Conservation (phyloP, 176 grass and related monocot genomes). For the Phoenix roebelenii region DNA sequence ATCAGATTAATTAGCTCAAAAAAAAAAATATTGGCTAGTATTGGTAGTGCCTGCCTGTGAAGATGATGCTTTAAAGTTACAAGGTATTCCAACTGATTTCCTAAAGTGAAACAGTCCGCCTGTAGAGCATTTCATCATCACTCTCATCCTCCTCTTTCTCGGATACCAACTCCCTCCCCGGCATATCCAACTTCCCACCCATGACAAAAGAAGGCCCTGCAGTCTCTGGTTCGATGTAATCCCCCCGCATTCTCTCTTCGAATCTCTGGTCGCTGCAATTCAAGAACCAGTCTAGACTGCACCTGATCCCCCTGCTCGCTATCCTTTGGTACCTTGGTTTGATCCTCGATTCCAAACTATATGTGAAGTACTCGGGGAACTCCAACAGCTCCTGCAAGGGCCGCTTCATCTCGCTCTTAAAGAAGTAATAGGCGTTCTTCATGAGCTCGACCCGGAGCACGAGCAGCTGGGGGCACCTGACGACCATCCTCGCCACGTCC, state of each 20-base stretch:
- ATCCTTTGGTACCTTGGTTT: constrained; percentile 74
- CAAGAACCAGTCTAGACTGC: constrained; percentile 85
- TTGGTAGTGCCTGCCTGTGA: too few relatives aligned
- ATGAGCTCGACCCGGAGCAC: constrained; percentile 49
- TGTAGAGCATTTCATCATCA: constrained; percentile 83
- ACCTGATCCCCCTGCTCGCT: constrained; percentile 51
- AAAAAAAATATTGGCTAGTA: too few relatives aligned
- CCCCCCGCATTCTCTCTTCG: constrained; percentile 72
- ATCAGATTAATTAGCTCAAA: too few relatives aligned
- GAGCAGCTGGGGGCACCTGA: constrained; percentile 71
- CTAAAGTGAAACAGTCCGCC: constrained; percentile 79
- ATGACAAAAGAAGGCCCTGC: constrained; percentile 69
- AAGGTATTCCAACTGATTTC: constrained; percentile 19
- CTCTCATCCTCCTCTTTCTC: constrained; percentile 69
- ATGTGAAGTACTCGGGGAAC: constrained; percentile 90
- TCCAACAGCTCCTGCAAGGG: constrained; percentile 62
- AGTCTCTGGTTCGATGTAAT: constrained; percentile 76
- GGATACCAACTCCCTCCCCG: constrained; percentile 42
- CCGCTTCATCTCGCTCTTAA: constrained; percentile 78
- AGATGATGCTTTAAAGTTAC: too few relatives aligned
- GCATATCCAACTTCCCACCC: constrained; percentile 90
- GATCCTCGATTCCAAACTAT: constrained; percentile 89
- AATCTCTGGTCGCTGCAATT: constrained; percentile 93
- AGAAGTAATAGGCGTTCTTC: constrained; percentile 91
- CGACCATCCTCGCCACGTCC: constrained; percentile 58